Conservation (phyloP, 2,329 filamentous ascomycete species). For the Aspergillus unguis region DNA sequence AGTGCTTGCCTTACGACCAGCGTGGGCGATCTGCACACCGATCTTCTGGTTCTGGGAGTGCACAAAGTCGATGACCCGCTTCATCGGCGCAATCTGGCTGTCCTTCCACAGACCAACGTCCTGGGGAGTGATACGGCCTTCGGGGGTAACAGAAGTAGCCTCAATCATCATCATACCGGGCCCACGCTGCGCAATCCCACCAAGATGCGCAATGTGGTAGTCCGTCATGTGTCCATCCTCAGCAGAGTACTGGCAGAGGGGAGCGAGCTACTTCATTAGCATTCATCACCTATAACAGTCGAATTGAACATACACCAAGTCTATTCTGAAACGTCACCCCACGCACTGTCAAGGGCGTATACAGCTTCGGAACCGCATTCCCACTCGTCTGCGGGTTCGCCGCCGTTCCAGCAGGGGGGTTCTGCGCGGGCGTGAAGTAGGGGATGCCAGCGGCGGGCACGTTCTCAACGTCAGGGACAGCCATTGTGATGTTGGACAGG, state of each 20-base stretch:
- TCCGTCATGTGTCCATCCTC: constrained; percentile 69
- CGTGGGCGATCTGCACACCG: constrained; percentile 77
- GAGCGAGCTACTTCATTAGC: constrained; percentile 31
- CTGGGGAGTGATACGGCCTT: constrained; percentile 74
- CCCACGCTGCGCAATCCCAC: constrained; percentile 72
- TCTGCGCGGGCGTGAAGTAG: constrained; percentile 40
- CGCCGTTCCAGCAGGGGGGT: constrained; percentile 37
- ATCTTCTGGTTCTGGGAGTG: constrained; percentile 74
- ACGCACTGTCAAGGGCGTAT: constrained; percentile 57
- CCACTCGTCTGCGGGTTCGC: constrained; percentile 43
- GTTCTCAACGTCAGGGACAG: constrained; percentile 32
- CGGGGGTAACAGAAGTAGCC: constrained; percentile 69
- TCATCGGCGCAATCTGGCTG: constrained; percentile 68
- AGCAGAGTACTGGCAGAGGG: constrained; percentile 62
- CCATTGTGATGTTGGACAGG: neutral
- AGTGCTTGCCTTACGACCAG: constrained; percentile 62
- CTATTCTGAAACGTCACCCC: constrained; percentile 57
- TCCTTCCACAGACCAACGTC: constrained; percentile 71
- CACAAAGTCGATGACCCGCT: constrained; percentile 70
- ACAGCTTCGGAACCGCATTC: constrained; percentile 52
- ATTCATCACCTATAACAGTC: neutral
- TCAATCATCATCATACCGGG: constrained; percentile 72
- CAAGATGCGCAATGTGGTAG: constrained; percentile 79
- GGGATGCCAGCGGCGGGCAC: constrained; percentile 41
- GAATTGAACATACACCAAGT: constrained; percentile 12